Evolutionary conservation across 2,329 filamentous ascomycete species (phyloP), one percentile per base, ranked within the genome.

Genomic region (Pseudogymnoascus sp.): DNA sequence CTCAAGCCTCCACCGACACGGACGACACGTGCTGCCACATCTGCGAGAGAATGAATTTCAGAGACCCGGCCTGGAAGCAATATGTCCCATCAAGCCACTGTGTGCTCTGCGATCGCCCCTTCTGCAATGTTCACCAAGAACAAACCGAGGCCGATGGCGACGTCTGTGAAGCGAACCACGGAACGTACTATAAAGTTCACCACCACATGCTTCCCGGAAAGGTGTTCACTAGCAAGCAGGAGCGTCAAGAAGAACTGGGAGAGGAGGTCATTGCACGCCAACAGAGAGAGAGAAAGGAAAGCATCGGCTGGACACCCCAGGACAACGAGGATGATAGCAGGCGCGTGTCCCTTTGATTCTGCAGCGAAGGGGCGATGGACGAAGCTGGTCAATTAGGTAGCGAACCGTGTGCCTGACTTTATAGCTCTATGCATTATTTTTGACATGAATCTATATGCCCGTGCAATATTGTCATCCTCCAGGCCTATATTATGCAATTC

Each of bases 1-100:
- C 50, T 12, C 50, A 56, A 50, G 23, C 44, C 12, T 50, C 50
- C 28, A 34, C 8, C 28, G 50, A 56, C n/a, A 36, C 5, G 10
- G 50, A 56, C 10, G 50, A 56, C 28, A 56, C 50, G 50, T 56
- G 50, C 50, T 56, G 50, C 50, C 50, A 56, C 50, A 56, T 56
- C 50, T 56, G 50, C 28, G 50, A 56, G 28, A 56, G 50, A 18
- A 56, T 56, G 50, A 56, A 56, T 6, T 56, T 56, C 50, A 56
- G 50, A 18, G 50, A 56, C 2, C 50, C 50, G 5, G 50, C 50
- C 5, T 56, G 50, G 50, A 56, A 56, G 16, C 50, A 56, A 34
- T 56, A 56, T 56, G 50, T 18, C 16, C 50, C 50, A 36, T 56
- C 50, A 36, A 56, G 50, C 50, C 50, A 56, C 50, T 56, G 50